These are phyloP conservation scores for Stagonosporopsis tanaceti DNA, from an alignment of 2,329 filamentous ascomycete species.

Conservation along the genomic window DNA sequence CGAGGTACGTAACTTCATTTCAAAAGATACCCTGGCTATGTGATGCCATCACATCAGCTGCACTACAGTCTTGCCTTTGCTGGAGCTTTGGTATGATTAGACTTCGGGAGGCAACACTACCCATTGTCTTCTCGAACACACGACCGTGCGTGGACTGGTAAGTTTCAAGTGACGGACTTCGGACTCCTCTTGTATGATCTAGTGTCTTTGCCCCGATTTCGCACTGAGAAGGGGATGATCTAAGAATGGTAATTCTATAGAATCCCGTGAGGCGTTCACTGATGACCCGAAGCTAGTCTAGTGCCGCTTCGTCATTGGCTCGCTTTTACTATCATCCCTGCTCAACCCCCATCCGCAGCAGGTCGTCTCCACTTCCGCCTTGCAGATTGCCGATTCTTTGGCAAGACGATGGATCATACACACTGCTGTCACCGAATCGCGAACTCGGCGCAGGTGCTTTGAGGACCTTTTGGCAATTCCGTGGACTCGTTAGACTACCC, in stretches of 20 bases:
- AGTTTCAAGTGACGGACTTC: slow-evolving; percentile 19
- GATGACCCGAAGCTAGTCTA: slow-evolving; percentile 13
- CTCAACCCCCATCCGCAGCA: slow-evolving; percentile 3
- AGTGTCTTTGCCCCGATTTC: neutral
- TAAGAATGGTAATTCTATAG: slow-evolving; percentile 1
- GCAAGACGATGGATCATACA: neutral
- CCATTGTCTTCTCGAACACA: neutral
- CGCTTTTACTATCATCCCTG: slow-evolving; percentile 3
- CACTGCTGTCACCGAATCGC: neutral
- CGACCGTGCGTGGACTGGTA: neutral
- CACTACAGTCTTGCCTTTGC: neutral
- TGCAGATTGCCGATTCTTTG: neutral
- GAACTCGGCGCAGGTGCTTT: neutral
- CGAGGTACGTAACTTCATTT: slow-evolving; percentile 5
- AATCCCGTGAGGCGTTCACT: slow-evolving; percentile 16
- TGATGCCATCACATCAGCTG: neutral
- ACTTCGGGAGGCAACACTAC: neutral
- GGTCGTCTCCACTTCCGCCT: neutral
- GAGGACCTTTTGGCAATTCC: neutral
- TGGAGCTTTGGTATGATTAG: neutral
- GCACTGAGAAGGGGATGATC: slow-evolving; percentile 4
- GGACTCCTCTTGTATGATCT: neutral
- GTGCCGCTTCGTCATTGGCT: slow-evolving; percentile 1
- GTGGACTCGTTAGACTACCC: neutral
- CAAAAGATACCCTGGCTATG: slow-evolving; percentile 21